phyloP scores from a whole-genome alignment of 1,284 basidiomycete species.

The Rhizoctonia solani region DNA sequence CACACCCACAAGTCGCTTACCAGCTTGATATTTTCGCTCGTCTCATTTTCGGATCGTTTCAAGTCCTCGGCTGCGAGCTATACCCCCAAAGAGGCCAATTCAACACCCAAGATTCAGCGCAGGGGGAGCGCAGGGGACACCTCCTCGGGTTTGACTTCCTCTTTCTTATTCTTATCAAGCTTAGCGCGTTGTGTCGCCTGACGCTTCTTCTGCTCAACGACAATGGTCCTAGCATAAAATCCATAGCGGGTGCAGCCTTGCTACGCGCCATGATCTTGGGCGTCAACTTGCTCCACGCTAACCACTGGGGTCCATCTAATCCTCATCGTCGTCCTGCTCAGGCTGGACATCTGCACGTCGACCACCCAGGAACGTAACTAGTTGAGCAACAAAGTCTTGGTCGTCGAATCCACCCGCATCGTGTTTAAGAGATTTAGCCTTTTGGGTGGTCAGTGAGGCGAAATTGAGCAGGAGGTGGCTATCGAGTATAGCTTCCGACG shows the following conservation, averaged over 20 bases:
- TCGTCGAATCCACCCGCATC: slow-evolving; percentile 80
- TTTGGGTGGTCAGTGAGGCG: slow-evolving; percentile 52
- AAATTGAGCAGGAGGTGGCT: slow-evolving; percentile 49
- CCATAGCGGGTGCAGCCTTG: slow-evolving; percentile 68
- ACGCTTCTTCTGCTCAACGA: slow-evolving; percentile 75
- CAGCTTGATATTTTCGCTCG: slow-evolving; percentile 72
- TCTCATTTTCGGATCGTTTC: slow-evolving; percentile 75
- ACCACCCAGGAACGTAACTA: slow-evolving; percentile 74
- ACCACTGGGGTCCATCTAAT: slow-evolving; percentile 51
- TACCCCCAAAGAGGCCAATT: background rate
- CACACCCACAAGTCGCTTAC: slow-evolving; percentile 46
- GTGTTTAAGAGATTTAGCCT: slow-evolving; percentile 84
- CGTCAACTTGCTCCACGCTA: slow-evolving; percentile 77
- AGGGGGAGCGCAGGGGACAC: slow-evolving; percentile 22
- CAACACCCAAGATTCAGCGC: background rate
- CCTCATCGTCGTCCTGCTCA: slow-evolving; percentile 47
- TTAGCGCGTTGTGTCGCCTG: slow-evolving; percentile 61
- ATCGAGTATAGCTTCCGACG: slow-evolving; percentile 50
- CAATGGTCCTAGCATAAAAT: slow-evolving; percentile 83
- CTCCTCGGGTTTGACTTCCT: slow-evolving; percentile 70
- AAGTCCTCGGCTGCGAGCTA: slow-evolving; percentile 73
- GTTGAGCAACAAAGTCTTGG: slow-evolving; percentile 77
- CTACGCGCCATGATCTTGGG: slow-evolving; percentile 74
- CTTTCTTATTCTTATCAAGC: slow-evolving; percentile 72
- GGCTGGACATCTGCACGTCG: slow-evolving; percentile 44